Base-by-base conservation (phyloP, 768 basidiomycete species). In the Lactarius hatsudake region DNA sequence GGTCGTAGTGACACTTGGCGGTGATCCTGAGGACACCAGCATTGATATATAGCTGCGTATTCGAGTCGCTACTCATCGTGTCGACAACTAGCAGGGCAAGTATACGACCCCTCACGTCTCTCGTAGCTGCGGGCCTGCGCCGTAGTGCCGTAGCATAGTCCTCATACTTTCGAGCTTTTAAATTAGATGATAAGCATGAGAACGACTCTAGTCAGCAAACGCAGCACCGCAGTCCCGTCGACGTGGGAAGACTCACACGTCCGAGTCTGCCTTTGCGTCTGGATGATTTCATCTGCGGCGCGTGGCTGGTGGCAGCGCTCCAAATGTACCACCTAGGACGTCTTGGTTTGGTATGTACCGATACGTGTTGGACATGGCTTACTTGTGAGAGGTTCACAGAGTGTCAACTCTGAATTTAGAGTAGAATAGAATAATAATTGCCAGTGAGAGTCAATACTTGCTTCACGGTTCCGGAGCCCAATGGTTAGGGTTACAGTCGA, bases 311-410 rank as follows among this genome's bases (percentile, higher is more conserved):
- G 12, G 36, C 12, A 7, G 36, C 20, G 3, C 20, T 3, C 20
- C 8, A 0, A 45, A n/a, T n/a, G 20, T 20, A 45, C 38, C 38
- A 40, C 38, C 12, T 40, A 40, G n/a, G n/a, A n/a, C n/a, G n/a
- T 93, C 12, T 80, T 72, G 0, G 93, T 90, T 5, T 79, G 80
- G 65, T 86, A 84, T 5, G 77, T 80, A 73, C 93, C 93, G 40
- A 76, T 80, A 3, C 87, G 84, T 7, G 77, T 76, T 0, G 78
- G 76, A 65, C 71, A 74, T 8, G 65, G 63, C 65, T 67, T 66
- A 36, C 43, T 40, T 62, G 45, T 55, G 57, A 43, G 7, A 15
- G 28, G 26, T 48, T 18, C 30, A 30, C 30, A 30, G 30, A 57
- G 60, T 51, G 23, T 26, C 10, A 13, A 26, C 48, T 51, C 12